Evolutionary conservation across 805 yeast genomes (phyloP), one percentile per base, ranked within the genome.

Genomic region (Cyberlindnera meyerae): DNA sequence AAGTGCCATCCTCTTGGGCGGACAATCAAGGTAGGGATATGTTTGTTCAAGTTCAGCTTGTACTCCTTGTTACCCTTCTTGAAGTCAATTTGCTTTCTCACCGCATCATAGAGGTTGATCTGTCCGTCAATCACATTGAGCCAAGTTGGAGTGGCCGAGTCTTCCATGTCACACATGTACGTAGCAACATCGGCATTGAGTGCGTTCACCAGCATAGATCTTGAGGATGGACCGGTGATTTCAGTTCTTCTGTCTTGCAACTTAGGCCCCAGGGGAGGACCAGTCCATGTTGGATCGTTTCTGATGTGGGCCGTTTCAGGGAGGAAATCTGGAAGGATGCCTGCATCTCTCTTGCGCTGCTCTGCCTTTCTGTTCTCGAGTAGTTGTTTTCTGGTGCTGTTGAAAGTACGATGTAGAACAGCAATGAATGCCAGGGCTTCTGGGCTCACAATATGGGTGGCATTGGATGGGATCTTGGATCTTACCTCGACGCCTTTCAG

Each of bases 1-100:
- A 83, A 70, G 60, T 83, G 94, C 89, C 90, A 82, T 35, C 94
- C 94, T 68, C 94, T 74, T 55, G 94, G 94, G 67, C 94, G 75
- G 39, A 82, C 88, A 58, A 83, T 80, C 58, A 83, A 64, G 29
- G 88, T 83, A 43, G 90, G 90, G 35, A 80, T 68, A 54, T 79
- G 79, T 57, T 66, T 77, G 65, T 58, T 39, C 27, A 37, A 18
- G 39, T 54, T 54, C 27, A 52, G 33, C 33, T 51, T 52, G 36
- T 54, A 52, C 36, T 52, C 55, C 35, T 52, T 60, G 44, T 68
- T 68, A 53, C 70, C 63, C 50, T 70, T 47, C 29, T 52, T 66
- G 50, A 71, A 73, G 48, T 73, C 71, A 52, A 83, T 71, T 54
- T 79, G 73, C 55, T 77, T 72, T 62, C 94, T 74, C 33, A 82